Percentiles rank a stretch among this genome's conserved stretches.
These are phyloP conservation scores for Chenopodium quinoa DNA, from an alignment of 148 eudicot species.

Conservation along the genomic window DNA sequence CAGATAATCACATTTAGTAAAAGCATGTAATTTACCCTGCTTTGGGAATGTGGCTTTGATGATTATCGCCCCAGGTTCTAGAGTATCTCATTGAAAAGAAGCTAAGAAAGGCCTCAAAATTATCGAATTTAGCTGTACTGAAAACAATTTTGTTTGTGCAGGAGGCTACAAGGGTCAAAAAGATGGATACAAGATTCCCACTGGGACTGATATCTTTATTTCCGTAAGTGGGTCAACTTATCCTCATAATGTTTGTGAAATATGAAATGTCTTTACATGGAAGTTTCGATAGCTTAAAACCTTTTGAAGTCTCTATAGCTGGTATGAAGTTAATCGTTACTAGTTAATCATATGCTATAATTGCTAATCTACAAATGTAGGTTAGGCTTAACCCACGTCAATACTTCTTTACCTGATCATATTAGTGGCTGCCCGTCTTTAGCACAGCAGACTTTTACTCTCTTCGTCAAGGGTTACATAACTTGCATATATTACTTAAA, in stretches of 20 bases:
- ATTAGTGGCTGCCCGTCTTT: background rate
- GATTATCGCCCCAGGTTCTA: background rate
- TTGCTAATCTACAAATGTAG: background rate
- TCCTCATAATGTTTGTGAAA: background rate
- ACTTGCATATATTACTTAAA: no score
- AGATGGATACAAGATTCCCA: constrained; percentile 79
- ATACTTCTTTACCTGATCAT: background rate
- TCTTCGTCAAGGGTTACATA: no score
- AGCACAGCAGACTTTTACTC: background rate
- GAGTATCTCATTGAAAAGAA: background rate
- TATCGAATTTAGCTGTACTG: background rate
- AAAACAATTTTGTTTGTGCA: constrained; percentile 31
- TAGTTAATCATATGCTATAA: background rate
- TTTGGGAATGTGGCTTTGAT: background rate
- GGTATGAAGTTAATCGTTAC: background rate
- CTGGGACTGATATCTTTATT: constrained; percentile 86
- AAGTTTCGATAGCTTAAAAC: background rate
- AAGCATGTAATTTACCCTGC: background rate
- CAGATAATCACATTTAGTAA: background rate
- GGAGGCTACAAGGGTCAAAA: constrained; percentile 78
- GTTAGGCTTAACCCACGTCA: background rate
- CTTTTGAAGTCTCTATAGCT: background rate
- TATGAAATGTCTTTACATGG: background rate
- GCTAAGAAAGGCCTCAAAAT: background rate
- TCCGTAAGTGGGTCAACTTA: constrained; percentile 55